These are phyloP conservation scores for Aspergillus sp. DNA, from an alignment of 2,329 filamentous ascomycete genomes.

Conservation along the genomic window DNA sequence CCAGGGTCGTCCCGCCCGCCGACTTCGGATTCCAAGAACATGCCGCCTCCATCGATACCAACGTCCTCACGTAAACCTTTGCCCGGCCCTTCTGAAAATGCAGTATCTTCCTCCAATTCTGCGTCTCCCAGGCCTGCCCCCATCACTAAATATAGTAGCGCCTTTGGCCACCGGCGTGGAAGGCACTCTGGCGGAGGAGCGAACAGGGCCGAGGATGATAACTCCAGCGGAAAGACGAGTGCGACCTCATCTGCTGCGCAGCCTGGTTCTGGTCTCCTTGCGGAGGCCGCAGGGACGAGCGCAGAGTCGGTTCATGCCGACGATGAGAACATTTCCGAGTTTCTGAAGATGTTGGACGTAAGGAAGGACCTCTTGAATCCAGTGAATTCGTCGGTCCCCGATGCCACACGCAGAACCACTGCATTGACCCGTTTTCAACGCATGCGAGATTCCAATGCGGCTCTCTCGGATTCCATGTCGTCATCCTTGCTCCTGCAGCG, in stretches of 20 bases:
- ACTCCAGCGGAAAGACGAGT: slow-evolving; percentile 50
- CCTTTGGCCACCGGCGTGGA: slow-evolving; percentile 76
- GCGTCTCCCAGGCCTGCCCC: slow-evolving; percentile 71
- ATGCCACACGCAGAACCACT: slow-evolving; percentile 63
- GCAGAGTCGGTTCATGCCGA: slow-evolving; percentile 63
- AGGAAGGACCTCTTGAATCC: slow-evolving; percentile 73
- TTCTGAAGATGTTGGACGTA: slow-evolving; percentile 77
- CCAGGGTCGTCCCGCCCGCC: slow-evolving; percentile 36
- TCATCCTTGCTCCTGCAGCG: slow-evolving; percentile 78
- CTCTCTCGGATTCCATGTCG: slow-evolving; percentile 84
- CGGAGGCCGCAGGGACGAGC: slow-evolving; percentile 56
- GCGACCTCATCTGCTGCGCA: slow-evolving; percentile 44
- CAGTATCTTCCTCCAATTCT: slow-evolving; percentile 56
- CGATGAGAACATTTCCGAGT: slow-evolving; percentile 88
- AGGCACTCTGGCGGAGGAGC: slow-evolving; percentile 67
- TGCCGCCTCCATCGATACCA: slow-evolving; percentile 30
- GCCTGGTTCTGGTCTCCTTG: slow-evolving; percentile 70
- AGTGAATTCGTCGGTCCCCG: slow-evolving; percentile 48
- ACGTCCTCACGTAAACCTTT: slow-evolving; percentile 29
- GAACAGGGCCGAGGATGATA: slow-evolving; percentile 46
- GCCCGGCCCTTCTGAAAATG: slow-evolving; percentile 52
- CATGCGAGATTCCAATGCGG: slow-evolving; percentile 82
- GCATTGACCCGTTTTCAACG: slow-evolving; percentile 76
- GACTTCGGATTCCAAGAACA: slow-evolving; percentile 31
- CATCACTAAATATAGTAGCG: slow-evolving; percentile 83